Conservation (phyloP, 148 eudicot species). For the Vaccinium corymbosum region DNA sequence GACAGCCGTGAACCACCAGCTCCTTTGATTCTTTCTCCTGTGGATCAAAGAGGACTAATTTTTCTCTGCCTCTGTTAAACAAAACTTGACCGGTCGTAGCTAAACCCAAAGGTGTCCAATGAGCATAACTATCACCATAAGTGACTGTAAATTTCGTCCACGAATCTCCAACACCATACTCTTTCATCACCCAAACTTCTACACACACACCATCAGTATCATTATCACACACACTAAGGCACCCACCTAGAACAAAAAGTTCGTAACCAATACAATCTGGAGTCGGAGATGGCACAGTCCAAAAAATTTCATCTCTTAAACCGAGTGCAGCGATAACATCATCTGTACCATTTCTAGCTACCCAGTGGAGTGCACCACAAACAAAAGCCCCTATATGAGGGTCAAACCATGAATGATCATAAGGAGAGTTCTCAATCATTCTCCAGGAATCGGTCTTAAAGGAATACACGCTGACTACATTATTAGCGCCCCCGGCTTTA, state of each 20-base stretch:
- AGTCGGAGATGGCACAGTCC: neutral
- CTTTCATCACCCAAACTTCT: too few species aligned
- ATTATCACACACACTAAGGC: neutral
- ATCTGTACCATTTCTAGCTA: neutral
- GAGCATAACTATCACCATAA: too few species aligned
- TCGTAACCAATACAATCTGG: too few species aligned
- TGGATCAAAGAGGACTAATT: too few species aligned
- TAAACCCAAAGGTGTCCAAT: too few species aligned
- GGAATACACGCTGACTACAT: slow-evolving; percentile 5
- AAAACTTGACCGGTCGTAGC: too few species aligned
- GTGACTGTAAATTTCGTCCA: too few species aligned
- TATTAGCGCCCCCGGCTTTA: neutral
- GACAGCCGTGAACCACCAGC: too few species aligned
- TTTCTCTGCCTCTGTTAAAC: too few species aligned
- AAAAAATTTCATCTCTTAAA: neutral
- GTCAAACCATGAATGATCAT: neutral
- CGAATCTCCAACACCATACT: too few species aligned
- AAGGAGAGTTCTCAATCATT: neutral
- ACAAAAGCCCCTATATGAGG: neutral
- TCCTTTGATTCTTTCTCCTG: too few species aligned
- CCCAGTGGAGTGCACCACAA: slow-evolving; percentile 11
- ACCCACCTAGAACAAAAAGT: neutral
- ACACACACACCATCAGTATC: neutral
- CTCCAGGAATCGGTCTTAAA: slow-evolving; percentile 10
- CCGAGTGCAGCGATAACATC: neutral